A percentile compares a stretch with the other conserved stretches of the same genome.
Conservation (phyloP, 2,329 filamentous ascomycete species). For the Karstenula rhodostoma region DNA sequence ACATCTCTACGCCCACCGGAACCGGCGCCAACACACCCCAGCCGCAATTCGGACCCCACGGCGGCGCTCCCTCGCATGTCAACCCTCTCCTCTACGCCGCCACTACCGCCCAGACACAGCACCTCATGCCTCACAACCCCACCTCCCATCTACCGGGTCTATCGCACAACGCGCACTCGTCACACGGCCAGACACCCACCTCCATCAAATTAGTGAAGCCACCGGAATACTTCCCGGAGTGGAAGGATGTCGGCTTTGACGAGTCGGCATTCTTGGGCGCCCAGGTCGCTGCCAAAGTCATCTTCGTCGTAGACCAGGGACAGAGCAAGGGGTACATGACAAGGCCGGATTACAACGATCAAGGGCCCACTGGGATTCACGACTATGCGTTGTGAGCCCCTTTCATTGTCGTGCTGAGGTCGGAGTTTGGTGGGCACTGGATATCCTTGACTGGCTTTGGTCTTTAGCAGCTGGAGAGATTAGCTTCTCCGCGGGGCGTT, state of each 20-base stretch:
- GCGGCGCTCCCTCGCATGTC: conserved; percentile 66
- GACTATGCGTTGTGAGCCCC: conserved; percentile 54
- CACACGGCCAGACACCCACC: conserved; percentile 79
- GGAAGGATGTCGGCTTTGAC: conserved; percentile 79
- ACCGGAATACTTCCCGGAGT: conserved; percentile 88
- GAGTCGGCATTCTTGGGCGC: conserved; percentile 88
- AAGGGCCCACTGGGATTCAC: conserved; percentile 70
- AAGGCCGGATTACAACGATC: conserved; percentile 72
- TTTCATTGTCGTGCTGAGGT: conserved; percentile 24
- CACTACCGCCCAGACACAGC: conserved; percentile 72
- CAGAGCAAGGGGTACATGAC: conserved; percentile 74
- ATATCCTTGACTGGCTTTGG: conserved; percentile 12
- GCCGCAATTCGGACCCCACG: conserved; percentile 57
- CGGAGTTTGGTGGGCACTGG: conserved; percentile 26
- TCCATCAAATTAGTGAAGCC: conserved; percentile 79
- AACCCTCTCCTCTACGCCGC: conserved; percentile 93
- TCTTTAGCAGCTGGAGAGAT: not conserved
- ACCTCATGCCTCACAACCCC: conserved; percentile 54
- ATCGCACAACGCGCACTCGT: conserved; percentile 64
- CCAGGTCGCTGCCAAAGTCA: conserved; percentile 81
- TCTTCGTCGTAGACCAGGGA: conserved; percentile 74
- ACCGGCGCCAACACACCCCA: conserved; percentile 93
- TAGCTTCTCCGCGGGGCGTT: conserved; percentile 1
- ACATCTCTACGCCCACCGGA: conserved; percentile 87
- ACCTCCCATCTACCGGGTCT: conserved; percentile 41